Conservation (phyloP, 345 rosid genomes). For the Euphorbia lathyris region DNA sequence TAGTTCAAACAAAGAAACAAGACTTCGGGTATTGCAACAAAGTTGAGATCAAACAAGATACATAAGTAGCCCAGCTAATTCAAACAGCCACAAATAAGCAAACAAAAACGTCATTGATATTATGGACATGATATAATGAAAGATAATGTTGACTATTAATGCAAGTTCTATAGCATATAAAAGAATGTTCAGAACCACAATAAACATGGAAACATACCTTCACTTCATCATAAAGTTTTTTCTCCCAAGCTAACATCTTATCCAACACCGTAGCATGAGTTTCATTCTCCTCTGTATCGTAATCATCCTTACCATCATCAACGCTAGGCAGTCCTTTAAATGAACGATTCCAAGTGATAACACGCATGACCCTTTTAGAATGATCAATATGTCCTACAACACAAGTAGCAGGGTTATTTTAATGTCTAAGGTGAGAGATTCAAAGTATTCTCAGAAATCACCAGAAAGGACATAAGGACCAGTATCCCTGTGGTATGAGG, state of each 20-base stretch:
- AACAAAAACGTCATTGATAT: background rate
- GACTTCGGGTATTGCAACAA: background rate
- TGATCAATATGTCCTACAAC: conserved; percentile 86
- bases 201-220: conserved; percentile 48
- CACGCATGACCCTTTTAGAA: conserved; percentile 92
- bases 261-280: conserved; percentile 97
- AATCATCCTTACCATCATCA: conserved; percentile 68
- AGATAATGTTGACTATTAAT: background rate
- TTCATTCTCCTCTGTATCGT: conserved; percentile 73
- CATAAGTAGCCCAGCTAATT: background rate
- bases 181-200: background rate
- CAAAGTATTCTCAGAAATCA: background rate
- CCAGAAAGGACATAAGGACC: background rate
- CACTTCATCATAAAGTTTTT: conserved; percentile 96
- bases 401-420: background rate
- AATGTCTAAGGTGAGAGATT: background rate
- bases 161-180: background rate
- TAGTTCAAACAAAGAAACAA: background rate
- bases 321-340: conserved; percentile 52
- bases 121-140: background rate
- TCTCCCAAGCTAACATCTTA: conserved; percentile 96
- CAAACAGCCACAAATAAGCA: background rate
- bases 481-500: conserved; percentile 4
- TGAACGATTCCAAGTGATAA: conserved; percentile 94
- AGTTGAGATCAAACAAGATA: background rate